These are phyloP conservation scores for Dactylellina haptotyla DNA, from an alignment of 2,329 filamentous ascomycete species.

Conservation along the genomic window DNA sequence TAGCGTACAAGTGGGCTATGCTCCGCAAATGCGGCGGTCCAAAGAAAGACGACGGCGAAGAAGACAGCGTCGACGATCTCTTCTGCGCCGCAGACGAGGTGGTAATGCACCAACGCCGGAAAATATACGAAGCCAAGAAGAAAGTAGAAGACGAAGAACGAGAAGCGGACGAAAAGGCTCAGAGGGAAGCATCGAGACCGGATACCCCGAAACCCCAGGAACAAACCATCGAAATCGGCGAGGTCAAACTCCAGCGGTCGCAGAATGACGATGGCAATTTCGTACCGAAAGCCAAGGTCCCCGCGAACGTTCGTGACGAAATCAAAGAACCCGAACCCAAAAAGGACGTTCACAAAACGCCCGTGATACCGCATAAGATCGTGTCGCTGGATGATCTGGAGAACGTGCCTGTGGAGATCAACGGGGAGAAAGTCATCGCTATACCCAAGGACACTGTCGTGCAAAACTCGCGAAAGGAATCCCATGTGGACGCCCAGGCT, in stretches of 20 bases:
- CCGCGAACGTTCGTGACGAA: neutral
- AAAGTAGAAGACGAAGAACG: neutral
- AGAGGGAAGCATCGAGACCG: constrained; percentile 27
- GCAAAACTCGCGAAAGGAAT: neutral
- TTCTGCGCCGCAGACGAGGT: constrained; percentile 38
- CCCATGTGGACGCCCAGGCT: neutral
- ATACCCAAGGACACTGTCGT: neutral
- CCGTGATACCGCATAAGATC: constrained; percentile 37
- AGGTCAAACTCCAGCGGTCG: too few relatives aligned
- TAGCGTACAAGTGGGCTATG: constrained; percentile 28
- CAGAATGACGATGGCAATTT: too few relatives aligned
- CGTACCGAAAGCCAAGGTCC: neutral
- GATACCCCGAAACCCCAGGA: neutral
- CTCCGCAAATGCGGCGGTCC: constrained; percentile 29
- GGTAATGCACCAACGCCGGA: neutral
- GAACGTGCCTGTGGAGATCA: constrained; percentile 28
- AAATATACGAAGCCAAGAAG: neutral
- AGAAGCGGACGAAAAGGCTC: constrained; percentile 38
- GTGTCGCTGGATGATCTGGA: constrained; percentile 50
- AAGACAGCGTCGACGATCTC: constrained; percentile 45
- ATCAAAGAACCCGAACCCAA: neutral
- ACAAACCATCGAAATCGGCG: neutral
- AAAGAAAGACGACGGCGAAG: constrained; percentile 40
- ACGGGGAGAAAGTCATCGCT: constrained; percentile 24
- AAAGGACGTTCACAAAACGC: neutral